These are phyloP conservation scores for Phytophthora macrochlamydospora DNA, from an alignment of 352 stramenopile species.

Conservation along the genomic window DNA sequence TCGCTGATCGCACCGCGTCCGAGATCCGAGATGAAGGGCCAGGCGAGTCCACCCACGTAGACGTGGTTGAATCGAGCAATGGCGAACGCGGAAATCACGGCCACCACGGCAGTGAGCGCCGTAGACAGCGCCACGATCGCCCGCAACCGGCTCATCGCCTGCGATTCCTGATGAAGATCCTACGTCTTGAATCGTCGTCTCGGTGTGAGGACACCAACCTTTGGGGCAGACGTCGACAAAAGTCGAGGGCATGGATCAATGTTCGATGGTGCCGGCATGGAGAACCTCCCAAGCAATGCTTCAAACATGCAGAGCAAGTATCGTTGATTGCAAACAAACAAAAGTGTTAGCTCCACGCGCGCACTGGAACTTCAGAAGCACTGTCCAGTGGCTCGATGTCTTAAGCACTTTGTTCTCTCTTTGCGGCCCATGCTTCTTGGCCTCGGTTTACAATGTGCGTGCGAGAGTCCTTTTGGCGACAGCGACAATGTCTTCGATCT, in stretches of 20 bases:
- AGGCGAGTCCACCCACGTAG: conserved; percentile 58
- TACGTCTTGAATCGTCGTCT: not conserved
- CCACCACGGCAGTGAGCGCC: conserved; percentile 27
- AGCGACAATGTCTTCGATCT: conserved; percentile 94
- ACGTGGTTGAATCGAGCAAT: conserved; percentile 38
- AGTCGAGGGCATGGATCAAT: not conserved
- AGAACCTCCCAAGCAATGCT: too few relatives aligned
- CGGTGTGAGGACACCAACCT: too few relatives aligned
- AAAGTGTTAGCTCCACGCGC: too few relatives aligned
- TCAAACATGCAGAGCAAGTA: too few relatives aligned
- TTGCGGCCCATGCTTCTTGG: not conserved
- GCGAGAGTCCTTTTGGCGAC: conserved; percentile 90
- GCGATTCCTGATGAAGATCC: not conserved
- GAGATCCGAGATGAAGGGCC: conserved; percentile 67
- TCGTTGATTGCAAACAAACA: too few relatives aligned
- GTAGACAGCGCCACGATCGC: conserved; percentile 25
- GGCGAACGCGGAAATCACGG: conserved; percentile 36
- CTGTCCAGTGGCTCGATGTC: too few relatives aligned
- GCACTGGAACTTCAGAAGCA: too few relatives aligned
- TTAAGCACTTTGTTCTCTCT: too few relatives aligned
- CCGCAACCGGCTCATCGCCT: conserved; percentile 26
- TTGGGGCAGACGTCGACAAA: too few relatives aligned
- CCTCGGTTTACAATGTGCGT: conserved; percentile 66
- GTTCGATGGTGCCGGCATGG: too few relatives aligned
- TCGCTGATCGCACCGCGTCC: conserved; percentile 37